These are phyloP conservation scores for Ilex aquifolium DNA, from an alignment of 257 asterid genomes.

Conservation along the genomic window DNA sequence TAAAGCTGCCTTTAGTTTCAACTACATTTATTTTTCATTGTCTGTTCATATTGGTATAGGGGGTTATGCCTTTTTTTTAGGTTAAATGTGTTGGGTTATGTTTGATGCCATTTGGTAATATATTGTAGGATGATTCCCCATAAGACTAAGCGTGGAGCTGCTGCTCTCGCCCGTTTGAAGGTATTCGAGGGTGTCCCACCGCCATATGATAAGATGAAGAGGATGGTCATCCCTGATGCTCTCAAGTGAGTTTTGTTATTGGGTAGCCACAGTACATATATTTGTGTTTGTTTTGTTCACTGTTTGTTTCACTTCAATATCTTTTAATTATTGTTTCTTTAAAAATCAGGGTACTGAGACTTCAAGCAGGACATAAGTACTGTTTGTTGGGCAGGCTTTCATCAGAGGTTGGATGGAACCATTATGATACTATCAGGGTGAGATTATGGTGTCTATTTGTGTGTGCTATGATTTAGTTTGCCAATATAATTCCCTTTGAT, in stretches of 20 bases:
- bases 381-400: constrained; percentile 81
- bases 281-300: background rate
- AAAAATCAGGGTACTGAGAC: constrained; percentile 68
- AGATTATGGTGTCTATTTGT: background rate
- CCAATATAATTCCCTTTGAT: too few relatives aligned
- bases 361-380: constrained; percentile 81
- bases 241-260: constrained; percentile 46
- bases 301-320: background rate
- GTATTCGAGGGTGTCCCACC: constrained; percentile 78
- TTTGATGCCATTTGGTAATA: background rate
- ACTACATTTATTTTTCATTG: too few relatives aligned
- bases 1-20: too few relatives aligned
- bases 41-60: too few relatives aligned
- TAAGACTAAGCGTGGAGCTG: constrained; percentile 86
- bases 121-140: constrained; percentile 72
- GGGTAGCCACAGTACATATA: background rate
- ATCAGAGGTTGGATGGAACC: constrained; percentile 93
- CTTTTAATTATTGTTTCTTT: background rate
- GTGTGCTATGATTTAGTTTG: background rate
- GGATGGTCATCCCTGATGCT: constrained; percentile 87
- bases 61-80: too few relatives aligned
- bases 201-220: constrained; percentile 74
- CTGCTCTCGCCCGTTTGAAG: constrained; percentile 82
- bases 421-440: constrained; percentile 78
- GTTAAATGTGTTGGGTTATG: background rate